Evolutionary conservation across 208 protist species (phyloP).

Genomic region (Trichomonas vaginalis): DNA sequence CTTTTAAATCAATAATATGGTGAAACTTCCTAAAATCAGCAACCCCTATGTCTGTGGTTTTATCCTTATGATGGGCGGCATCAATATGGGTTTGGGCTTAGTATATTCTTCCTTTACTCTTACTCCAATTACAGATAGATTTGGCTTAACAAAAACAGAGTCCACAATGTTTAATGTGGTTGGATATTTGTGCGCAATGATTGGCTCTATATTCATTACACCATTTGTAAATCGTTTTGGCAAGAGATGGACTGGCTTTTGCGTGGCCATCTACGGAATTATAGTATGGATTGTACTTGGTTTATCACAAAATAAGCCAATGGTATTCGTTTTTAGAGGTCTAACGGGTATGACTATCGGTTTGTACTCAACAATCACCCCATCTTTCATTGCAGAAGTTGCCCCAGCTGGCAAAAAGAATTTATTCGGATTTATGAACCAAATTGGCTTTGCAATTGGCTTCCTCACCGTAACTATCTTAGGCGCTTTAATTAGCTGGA

Average conservation of each 20-base stretch:
- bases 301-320: neutral
- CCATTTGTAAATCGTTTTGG: neutral
- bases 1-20: too few relatives aligned
- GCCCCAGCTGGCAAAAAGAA: neutral
- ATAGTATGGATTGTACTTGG: neutral
- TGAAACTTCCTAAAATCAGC: neutral
- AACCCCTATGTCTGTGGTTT: neutral
- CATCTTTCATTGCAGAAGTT: neutral
- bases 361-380: neutral
- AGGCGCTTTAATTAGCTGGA: neutral
- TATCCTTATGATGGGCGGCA: neutral
- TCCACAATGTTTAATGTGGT: neutral
- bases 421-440: neutral
- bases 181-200: neutral
- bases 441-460: neutral
- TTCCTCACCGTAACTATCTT: neutral
- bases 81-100: neutral
- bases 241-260: neutral
- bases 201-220: neutral
- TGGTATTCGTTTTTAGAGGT: neutral
- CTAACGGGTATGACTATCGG: neutral
- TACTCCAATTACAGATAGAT: neutral
- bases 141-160: neutral
- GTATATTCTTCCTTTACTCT: neutral
- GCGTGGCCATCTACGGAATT: neutral